A percentile compares a stretch with the other conserved stretches of the same genome.
Evolutionary conservation across 2,329 filamentous ascomycete species (phyloP).

Genomic region (Sclerotinia spermophila): DNA sequence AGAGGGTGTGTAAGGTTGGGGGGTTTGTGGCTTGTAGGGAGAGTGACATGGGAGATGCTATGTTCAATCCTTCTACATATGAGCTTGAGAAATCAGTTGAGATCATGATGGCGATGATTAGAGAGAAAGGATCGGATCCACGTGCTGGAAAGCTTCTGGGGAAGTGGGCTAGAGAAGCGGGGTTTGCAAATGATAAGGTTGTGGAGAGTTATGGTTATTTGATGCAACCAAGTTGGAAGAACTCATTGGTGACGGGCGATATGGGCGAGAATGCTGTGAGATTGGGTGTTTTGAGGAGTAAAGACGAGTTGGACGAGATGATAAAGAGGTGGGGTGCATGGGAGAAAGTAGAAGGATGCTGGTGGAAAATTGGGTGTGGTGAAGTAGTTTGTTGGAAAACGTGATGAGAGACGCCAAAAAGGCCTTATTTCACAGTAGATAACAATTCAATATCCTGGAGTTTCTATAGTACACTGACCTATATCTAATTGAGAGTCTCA

Average conservation of each 20-base stretch:
- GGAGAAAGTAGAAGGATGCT: conserved; percentile 12
- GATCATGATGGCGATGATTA: conserved; percentile 7
- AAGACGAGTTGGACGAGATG: neutral
- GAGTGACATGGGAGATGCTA: conserved; percentile 4
- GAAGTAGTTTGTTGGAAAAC: conserved; percentile 15
- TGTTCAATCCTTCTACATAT: neutral
- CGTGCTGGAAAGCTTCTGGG: conserved; percentile 1
- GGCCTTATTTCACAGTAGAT: neutral
- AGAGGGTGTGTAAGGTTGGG: conserved; percentile 11
- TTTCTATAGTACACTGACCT: neutral
- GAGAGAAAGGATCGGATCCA: conserved; percentile 10
- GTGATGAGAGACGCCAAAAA: neutral
- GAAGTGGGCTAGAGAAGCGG: conserved; percentile 14
- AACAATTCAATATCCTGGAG: neutral
- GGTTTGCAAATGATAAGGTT: neutral
- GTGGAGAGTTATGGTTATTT: conserved; percentile 14
- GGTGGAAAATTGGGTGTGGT: conserved; percentile 18
- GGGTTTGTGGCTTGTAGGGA: conserved; percentile 18
- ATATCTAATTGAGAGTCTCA: neutral
- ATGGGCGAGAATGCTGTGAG: conserved; percentile 1
- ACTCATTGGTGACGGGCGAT: neutral
- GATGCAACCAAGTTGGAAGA: conserved; percentile 15
- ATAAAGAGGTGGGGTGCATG: conserved; percentile 9
- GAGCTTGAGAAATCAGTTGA: neutral
- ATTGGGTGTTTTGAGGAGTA: neutral